Conservation (phyloP, 208 protist genomes). For the Trypanosoma mega region DNA sequence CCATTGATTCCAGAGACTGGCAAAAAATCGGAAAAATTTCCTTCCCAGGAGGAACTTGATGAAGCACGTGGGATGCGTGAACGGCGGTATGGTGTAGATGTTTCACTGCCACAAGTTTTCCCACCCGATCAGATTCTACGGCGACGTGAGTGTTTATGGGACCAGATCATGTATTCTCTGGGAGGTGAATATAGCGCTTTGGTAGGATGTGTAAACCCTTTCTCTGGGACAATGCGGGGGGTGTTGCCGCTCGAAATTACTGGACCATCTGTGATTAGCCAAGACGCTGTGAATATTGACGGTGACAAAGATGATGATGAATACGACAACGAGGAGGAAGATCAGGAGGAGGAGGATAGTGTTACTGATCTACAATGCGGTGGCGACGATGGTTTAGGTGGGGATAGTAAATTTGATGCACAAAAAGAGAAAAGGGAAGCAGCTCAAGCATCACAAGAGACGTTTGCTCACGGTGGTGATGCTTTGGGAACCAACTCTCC, state of each 20-base stretch:
- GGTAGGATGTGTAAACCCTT: slow-evolving; percentile 78
- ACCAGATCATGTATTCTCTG: slow-evolving; percentile 82
- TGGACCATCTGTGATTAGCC: slow-evolving; percentile 18
- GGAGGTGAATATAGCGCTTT: slow-evolving; percentile 73
- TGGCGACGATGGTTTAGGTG: not conserved
- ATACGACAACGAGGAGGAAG: slow-evolving; percentile 9
- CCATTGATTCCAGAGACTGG: slow-evolving; percentile 24
- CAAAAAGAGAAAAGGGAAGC: not conserved
- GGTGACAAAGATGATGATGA: slow-evolving; percentile 13
- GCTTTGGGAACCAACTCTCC: no score
- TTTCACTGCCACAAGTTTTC: slow-evolving; percentile 70
- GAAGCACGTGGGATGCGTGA: slow-evolving; percentile 42
- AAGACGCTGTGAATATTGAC: slow-evolving; percentile 14
- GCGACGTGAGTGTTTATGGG: slow-evolving; percentile 80
- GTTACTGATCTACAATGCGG: not conserved
- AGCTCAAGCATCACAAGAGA: no score
- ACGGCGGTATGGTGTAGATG: slow-evolving; percentile 56
- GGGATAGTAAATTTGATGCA: not conserved
- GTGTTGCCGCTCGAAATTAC: slow-evolving; percentile 32
- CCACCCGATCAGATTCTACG: slow-evolving; percentile 72
- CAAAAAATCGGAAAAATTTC: slow-evolving; percentile 50
- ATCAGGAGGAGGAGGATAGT: slow-evolving; percentile 3
- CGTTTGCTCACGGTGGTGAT: no score
- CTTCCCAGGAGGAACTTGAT: slow-evolving; percentile 56
- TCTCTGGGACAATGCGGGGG: slow-evolving; percentile 42